phyloP scores from a whole-genome alignment of 495 filamentous ascomycete genomes.

The Penicillium chermesinum region DNA sequence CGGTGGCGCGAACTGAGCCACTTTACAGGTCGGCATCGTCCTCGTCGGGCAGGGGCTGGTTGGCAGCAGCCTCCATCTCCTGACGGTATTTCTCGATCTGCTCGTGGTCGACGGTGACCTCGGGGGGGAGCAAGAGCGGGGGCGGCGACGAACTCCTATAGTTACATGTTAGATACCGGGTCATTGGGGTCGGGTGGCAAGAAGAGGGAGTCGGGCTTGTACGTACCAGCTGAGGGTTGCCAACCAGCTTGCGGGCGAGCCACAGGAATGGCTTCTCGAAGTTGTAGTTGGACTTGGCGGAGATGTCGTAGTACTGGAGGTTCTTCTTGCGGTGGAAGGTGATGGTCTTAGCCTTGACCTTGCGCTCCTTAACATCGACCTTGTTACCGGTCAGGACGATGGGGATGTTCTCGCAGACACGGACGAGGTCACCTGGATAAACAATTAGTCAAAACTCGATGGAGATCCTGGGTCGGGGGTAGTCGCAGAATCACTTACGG shows the following conservation, averaged over 20 bases:
- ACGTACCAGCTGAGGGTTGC: conserved; percentile 83
- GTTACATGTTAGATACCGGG: conserved; percentile 11
- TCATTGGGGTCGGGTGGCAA: not conserved
- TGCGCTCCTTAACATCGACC: conserved; percentile 99
- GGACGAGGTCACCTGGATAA: conserved; percentile 86
- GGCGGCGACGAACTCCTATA: conserved; percentile 92
- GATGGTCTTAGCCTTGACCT: conserved; percentile 99
- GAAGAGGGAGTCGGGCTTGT: not conserved
- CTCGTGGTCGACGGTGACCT: conserved; percentile 76
- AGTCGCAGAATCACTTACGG: conserved; percentile 59
- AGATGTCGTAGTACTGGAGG: conserved; percentile 99
- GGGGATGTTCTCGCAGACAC: conserved; percentile 99
- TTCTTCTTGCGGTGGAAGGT: conserved; percentile 99
- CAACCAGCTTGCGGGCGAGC: conserved; percentile 97
- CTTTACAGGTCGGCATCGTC: conserved; percentile 75
- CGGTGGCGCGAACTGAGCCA: conserved; percentile 9
- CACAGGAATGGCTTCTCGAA: conserved; percentile 99
- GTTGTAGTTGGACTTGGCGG: conserved; percentile 99
- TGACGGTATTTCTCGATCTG: conserved; percentile 75
- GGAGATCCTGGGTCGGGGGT: not conserved
- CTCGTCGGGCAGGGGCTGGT: conserved; percentile 90
- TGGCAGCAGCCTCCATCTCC: conserved; percentile 81
- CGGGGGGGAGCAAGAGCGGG: conserved; percentile 90
- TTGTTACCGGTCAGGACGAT: conserved; percentile 99
- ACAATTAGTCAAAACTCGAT: conserved; percentile 7